Evolutionary conservation across 148 eudicot species (phyloP).

Genomic region (Drosera capensis): DNA sequence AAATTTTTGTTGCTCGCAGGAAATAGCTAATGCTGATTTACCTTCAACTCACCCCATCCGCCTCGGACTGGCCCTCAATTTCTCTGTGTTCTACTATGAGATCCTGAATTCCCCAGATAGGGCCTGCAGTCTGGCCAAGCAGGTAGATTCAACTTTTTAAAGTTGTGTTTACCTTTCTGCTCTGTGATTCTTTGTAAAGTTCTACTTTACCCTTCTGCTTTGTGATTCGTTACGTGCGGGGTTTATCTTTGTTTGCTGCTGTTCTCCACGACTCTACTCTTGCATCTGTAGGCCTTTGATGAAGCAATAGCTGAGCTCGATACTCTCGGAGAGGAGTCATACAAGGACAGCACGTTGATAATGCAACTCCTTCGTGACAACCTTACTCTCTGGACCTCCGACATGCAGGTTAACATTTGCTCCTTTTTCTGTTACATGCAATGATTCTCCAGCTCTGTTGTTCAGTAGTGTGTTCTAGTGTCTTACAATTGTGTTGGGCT

Average conservation of each 20-base stretch:
- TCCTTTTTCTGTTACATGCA: background rate
- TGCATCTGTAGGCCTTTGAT: constrained; percentile 23
- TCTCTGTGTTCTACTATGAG: background rate
- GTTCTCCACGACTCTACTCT: too few species aligned
- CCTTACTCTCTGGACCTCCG: constrained; percentile 17
- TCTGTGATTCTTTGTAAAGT: too few species aligned
- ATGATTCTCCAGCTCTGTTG: too few species aligned
- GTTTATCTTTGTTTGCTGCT: background rate
- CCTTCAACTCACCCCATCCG: constrained; percentile 16
- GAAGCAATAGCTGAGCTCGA: constrained; percentile 28
- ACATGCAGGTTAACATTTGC: background rate
- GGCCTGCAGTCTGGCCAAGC: constrained; percentile 1
- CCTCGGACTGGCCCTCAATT: constrained; percentile 10
- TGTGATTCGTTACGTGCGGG: background rate
- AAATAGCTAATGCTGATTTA: constrained; percentile 14
- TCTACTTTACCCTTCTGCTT: too few species aligned
- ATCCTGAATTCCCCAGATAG: constrained; percentile 2
- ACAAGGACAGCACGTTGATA: constrained; percentile 25
- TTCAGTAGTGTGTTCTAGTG: background rate
- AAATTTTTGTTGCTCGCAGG: constrained; percentile 1
- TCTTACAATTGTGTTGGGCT: background rate
- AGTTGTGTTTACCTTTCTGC: too few species aligned
- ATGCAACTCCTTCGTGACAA: constrained; percentile 27
- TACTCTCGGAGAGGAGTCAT: constrained; percentile 20
- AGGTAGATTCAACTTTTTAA: constrained; percentile 6